Conservation (phyloP, 208 protist species). For the Leishmania mexicana region DNA sequence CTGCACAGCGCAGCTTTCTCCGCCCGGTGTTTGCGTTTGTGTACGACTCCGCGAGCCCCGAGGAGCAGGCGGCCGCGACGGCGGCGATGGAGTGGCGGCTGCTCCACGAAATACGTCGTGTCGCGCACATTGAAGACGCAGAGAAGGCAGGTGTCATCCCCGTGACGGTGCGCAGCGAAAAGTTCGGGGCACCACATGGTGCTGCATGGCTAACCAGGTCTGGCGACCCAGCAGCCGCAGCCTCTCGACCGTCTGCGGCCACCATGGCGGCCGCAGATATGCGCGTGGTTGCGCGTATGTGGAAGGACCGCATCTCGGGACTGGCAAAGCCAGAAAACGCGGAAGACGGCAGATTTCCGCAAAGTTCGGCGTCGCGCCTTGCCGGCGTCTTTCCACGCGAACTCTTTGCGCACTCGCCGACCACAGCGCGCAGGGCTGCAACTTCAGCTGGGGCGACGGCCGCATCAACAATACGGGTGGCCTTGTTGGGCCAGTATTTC, state of each 20-base stretch:
- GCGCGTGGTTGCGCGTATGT: conserved; percentile 21
- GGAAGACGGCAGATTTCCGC: not conserved
- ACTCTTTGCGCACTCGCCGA: conserved; percentile 13
- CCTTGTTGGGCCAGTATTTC: conserved; percentile 24
- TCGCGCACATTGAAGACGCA: conserved; percentile 49
- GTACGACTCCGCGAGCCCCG: conserved; percentile 33
- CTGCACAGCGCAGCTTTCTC: conserved; percentile 33
- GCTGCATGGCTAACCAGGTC: not conserved
- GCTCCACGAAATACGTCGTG: conserved; percentile 43
- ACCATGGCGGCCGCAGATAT: conserved; percentile 10
- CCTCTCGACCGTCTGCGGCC: not conserved
- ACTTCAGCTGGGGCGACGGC: not conserved
- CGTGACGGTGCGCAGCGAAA: not conserved
- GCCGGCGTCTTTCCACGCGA: conserved; percentile 6
- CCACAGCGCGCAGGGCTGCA: not conserved
- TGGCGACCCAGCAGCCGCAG: too few species aligned
- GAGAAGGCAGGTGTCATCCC: conserved; percentile 34
- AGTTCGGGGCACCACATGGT: not conserved
- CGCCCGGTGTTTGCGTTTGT: conserved; percentile 72
- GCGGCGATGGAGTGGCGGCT: conserved; percentile 46
- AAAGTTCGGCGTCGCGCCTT: not conserved
- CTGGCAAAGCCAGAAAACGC: not conserved
- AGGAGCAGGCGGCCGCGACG: conserved; percentile 48
- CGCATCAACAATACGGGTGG: conserved; percentile 19
- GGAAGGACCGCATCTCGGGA: conserved; percentile 25